Percentiles rank a stretch among this genome's conserved stretches.
These are phyloP conservation scores for Pezicula neosporulosa DNA, from an alignment of 2,329 filamentous ascomycete genomes.

Conservation along the genomic window DNA sequence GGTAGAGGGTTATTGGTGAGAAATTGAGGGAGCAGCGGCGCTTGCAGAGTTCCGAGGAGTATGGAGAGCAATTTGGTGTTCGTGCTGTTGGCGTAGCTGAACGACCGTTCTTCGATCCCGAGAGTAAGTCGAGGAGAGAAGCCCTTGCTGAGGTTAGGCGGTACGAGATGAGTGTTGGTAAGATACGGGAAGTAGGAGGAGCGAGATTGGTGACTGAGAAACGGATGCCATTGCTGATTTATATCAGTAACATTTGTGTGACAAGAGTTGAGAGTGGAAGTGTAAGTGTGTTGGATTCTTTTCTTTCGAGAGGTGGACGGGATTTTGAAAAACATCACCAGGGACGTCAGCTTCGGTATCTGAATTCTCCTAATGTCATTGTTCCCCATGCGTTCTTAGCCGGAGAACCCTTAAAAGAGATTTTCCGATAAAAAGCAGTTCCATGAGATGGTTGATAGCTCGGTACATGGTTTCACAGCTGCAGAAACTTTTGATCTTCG, in stretches of 20 bases:
- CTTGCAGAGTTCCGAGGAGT: constrained; percentile 34
- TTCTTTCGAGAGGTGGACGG: no score
- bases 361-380: no score
- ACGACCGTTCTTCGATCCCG: constrained; percentile 46
- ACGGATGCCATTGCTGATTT: constrained; percentile 63
- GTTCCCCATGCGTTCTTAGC: no score
- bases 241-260: neutral
- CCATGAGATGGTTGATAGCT: no score
- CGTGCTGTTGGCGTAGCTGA: constrained; percentile 47
- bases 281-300: neutral
- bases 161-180: constrained; percentile 55
- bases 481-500: no score
- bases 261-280: neutral
- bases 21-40: constrained; percentile 34
- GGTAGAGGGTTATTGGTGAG: constrained; percentile 46
- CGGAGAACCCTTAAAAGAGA: no score
- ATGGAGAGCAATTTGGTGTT: constrained; percentile 42
- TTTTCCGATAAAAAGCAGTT: no score
- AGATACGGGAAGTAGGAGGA: constrained; percentile 53
- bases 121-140: constrained; percentile 39
- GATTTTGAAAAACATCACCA: no score
- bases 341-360: no score
- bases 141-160: constrained; percentile 37
- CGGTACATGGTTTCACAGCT: no score
- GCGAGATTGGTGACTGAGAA: constrained; percentile 63